These are phyloP conservation scores for Sporobolomyces phaffii DNA, from an alignment of 768 basidiomycete species.

Conservation along the genomic window DNA sequence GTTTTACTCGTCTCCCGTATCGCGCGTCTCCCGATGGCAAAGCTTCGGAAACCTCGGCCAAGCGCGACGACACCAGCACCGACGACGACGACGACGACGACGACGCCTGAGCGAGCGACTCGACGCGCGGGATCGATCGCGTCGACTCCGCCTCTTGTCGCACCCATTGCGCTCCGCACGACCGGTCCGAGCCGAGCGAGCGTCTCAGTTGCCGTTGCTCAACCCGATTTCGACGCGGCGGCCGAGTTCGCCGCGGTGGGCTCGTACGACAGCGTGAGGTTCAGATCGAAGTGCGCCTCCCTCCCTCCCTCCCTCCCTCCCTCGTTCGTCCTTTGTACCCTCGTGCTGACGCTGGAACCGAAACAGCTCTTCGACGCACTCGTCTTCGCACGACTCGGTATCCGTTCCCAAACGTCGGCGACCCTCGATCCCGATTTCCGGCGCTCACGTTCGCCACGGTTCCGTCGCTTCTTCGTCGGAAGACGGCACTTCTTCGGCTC, in stretches of 20 bases:
- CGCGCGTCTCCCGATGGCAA: background rate
- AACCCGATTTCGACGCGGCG: background rate
- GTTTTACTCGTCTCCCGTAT: background rate
- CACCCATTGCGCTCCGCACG: background rate
- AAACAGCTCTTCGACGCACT: background rate
- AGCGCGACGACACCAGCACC: background rate
- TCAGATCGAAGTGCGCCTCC: too few species aligned
- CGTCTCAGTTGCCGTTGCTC: background rate
- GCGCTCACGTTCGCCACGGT: too few species aligned
- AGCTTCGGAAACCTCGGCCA: slow-evolving; percentile 4
- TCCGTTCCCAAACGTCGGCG: too few species aligned
- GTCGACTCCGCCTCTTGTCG: background rate
- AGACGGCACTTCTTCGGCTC: background rate
- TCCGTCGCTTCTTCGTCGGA: background rate
- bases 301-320: too few species aligned
- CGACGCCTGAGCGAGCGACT: background rate
- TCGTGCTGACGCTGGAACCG: background rate
- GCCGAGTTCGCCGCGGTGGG: slow-evolving; percentile 2
- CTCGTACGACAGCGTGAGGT: too few species aligned
- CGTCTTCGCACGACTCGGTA: too few species aligned
- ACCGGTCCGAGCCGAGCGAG: background rate
- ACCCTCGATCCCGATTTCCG: background rate
- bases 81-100: too few species aligned
- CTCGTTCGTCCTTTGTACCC: too few species aligned
- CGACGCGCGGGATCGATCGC: background rate